A percentile compares a stretch with the other conserved stretches of the same genome.
Evolutionary conservation across 495 filamentous ascomycete genomes (phyloP).

Genomic region (Tuber indicum): DNA sequence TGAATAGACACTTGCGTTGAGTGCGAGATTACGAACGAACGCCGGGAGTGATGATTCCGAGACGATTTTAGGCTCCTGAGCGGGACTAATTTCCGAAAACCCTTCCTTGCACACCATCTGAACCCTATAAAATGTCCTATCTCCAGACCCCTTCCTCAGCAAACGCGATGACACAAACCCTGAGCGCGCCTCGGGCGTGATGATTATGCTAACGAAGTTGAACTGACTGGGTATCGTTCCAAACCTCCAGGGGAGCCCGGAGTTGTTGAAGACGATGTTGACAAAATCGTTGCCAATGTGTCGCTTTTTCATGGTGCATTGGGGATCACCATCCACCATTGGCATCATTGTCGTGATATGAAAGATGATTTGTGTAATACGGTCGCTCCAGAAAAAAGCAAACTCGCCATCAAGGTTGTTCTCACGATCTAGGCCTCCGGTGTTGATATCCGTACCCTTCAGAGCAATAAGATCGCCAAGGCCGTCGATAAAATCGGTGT

Average conservation of each 20-base stretch:
- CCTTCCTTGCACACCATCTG: constrained; percentile 74
- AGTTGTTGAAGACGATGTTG: constrained; percentile 96
- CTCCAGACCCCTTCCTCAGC: constrained; percentile 42
- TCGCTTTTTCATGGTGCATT: constrained; percentile 76
- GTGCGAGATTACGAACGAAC: constrained; percentile 84
- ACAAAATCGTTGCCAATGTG: constrained; percentile 98
- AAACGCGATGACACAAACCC: constrained; percentile 53
- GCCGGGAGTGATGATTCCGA: constrained; percentile 68
- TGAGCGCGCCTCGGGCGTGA: constrained; percentile 71
- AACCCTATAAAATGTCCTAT: constrained; percentile 68
- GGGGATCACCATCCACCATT: constrained; percentile 64
- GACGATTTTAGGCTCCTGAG: constrained; percentile 77
- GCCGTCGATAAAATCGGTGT: constrained; percentile 70
- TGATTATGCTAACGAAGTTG: constrained; percentile 93
- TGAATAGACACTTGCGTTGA: constrained; percentile 89
- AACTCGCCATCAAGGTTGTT: constrained; percentile 73
- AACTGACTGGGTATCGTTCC: constrained; percentile 89
- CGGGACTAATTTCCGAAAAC: constrained; percentile 84
- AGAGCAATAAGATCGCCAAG: constrained; percentile 75
- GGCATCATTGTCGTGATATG: constrained; percentile 98
- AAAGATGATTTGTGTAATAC: constrained; percentile 90
- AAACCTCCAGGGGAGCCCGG: constrained; percentile 76
- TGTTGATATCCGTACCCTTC: constrained; percentile 78
- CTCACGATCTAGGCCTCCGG: constrained; percentile 77
- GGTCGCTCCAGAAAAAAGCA: constrained; percentile 86